These are phyloP conservation scores for Trichoderma sp. DNA, from an alignment of 2,329 filamentous ascomycete species.

Conservation along the genomic window DNA sequence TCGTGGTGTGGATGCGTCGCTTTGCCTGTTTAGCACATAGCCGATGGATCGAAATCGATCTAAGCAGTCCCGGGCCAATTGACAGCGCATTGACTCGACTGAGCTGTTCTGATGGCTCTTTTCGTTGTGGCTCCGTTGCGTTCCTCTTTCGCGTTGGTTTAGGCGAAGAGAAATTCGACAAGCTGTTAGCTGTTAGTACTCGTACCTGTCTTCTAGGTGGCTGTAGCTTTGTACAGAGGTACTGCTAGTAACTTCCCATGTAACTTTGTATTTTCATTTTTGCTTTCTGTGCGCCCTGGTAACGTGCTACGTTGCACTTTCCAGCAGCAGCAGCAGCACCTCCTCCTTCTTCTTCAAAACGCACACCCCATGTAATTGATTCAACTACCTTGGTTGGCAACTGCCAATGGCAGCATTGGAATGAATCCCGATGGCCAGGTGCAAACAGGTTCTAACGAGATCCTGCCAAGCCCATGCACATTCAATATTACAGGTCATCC, in stretches of 20 bases:
- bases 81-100: not conserved
- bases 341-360: not conserved
- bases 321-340: no score
- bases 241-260: not conserved
- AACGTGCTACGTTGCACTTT: not conserved
- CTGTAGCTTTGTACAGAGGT: not conserved
- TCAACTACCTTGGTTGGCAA: not conserved
- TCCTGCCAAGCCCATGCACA: not conserved
- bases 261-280: not conserved
- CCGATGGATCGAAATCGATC: slow-evolving; percentile 8
- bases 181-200: not conserved
- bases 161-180: not conserved
- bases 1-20: not conserved
- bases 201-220: not conserved
- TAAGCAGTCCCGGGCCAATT: not conserved
- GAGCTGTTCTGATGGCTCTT: not conserved
- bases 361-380: not conserved
- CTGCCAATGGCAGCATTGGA: not conserved
- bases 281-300: not conserved
- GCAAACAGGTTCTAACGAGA: not conserved
- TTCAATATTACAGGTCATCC: not conserved
- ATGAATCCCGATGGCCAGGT: not conserved
- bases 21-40: not conserved
- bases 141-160: not conserved
- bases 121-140: not conserved